Base-by-base conservation (phyloP, 1,284 basidiomycete genomes). In the Cryptococcus depauperatus region DNA sequence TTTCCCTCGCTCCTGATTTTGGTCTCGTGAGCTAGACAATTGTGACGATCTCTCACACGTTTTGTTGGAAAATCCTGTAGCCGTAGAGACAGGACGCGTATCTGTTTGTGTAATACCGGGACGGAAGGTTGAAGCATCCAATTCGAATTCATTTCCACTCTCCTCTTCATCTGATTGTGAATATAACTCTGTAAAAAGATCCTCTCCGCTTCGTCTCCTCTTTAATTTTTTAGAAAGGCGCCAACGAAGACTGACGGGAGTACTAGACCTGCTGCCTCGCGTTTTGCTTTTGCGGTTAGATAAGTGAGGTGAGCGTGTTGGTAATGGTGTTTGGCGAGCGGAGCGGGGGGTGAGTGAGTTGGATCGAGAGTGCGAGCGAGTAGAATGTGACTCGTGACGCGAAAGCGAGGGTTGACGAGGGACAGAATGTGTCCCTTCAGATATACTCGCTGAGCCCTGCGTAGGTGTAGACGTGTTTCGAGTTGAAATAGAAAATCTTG, bases 141-240 rank as follows among this genome's bases (percentile, higher is more conserved):
- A 22, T 5, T 16, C 29, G 7, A 26, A 35, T 13, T 21, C 5
- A n/a, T 9, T 4, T 6, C 44, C 35, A 9, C 28, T 23, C 4
- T 25, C 38, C n/a, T 40, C 34, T n/a, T 16, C 35, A 14, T 38
- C 28, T 5, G 30, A 41, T 16, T 50, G 40, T 0, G 34, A 37
- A 23, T 28, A 39, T 13, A 56, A 23, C 26, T 54, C 52, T 8
- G 50, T 54, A 30, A 54, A 57, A 7, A 43, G 40, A 28, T 55
- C 55, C 34, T 52, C 52, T 22, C 52, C n/a, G 22, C 45, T 48
- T 23, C 43, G 22, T 14, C 41, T 38, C 11, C 41, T 35, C 23
- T 49, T 19, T 43, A 28, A 13, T 33, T n/a, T 19, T 41, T 25
- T 29, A 43, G 10, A 28, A 39, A 42, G 7, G 3, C 11, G 26